Percentiles rank a stretch among this genome's conserved stretches.
These are phyloP conservation scores for Tagetes patula DNA, from an alignment of 129 eudicot genomes.

Conservation along the genomic window DNA sequence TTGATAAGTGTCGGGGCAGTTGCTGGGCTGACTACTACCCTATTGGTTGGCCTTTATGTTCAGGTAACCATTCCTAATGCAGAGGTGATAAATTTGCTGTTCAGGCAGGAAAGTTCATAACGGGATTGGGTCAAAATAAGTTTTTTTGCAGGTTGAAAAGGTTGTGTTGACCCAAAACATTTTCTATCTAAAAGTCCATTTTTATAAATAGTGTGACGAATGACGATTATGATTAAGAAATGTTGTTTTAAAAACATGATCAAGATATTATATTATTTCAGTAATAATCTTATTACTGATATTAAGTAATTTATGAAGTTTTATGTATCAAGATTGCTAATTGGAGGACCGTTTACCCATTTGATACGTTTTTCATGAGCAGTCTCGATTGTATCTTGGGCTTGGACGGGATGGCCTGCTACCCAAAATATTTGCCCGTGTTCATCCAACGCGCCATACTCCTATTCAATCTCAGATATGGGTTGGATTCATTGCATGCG, in stretches of 20 bases:
- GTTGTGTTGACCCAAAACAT: neutral
- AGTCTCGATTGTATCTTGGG: constrained; percentile 96
- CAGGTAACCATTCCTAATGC: constrained; percentile 52
- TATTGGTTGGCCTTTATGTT: constrained; percentile 92
- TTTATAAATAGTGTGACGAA: neutral
- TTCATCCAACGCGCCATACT: constrained; percentile 81
- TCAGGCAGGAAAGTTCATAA: neutral
- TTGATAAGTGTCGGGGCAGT: constrained; percentile 91
- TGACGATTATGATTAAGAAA: neutral
- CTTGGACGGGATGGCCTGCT: constrained; percentile 96
- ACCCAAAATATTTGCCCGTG: constrained; percentile 76
- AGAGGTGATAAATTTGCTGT: neutral
- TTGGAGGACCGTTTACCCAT: constrained; percentile 1
- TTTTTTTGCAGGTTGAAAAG: neutral
- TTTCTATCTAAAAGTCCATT: neutral
- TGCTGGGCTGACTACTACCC: constrained; percentile 96
- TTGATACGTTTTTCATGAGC: constrained; percentile 19
- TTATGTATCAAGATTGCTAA: neutral
- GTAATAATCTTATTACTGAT: neutral
- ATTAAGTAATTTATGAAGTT: neutral
- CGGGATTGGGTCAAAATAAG: neutral
- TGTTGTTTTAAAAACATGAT: neutral
- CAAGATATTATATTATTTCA: neutral
- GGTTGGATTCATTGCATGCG: constrained; percentile 83
- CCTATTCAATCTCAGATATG: constrained; percentile 93